Percentiles rank a stretch among this genome's conserved stretches.
Evolutionary conservation across 1,284 basidiomycete genomes (phyloP).

Genomic region (Heterobasidion parviporum): DNA sequence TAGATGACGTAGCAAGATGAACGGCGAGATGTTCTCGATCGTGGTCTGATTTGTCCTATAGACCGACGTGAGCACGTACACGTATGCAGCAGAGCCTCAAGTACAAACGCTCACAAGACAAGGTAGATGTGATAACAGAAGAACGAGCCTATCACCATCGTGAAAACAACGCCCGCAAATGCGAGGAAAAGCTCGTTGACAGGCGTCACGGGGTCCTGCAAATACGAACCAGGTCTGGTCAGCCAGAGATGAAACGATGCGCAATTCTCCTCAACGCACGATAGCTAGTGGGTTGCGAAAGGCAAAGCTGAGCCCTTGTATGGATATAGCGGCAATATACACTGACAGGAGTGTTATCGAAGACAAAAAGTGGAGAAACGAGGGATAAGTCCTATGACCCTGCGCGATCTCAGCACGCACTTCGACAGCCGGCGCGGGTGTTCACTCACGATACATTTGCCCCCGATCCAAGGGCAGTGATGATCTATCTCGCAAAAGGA

Average conservation of each 20-base stretch:
- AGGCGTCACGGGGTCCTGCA: conserved; percentile 56
- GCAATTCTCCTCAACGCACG: conserved; percentile 31
- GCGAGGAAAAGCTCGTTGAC: conserved; percentile 65
- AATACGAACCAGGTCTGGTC: not conserved
- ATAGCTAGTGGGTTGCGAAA: conserved; percentile 53
- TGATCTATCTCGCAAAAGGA: conserved; percentile 47
- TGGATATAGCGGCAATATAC: conserved; percentile 54
- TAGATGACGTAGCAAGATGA: conserved; percentile 62
- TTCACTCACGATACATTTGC: conserved; percentile 64
- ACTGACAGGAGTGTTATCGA: conserved; percentile 58
- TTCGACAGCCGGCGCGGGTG: conserved; percentile 3
- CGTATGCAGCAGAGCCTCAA: too few relatives aligned
- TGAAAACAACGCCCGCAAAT: conserved; percentile 54
- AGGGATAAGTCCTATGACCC: conserved; percentile 82
- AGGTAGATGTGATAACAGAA: conserved; percentile 76
- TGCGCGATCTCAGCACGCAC: conserved; percentile 18
- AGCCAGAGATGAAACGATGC: too few relatives aligned
- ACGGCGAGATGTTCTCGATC: conserved; percentile 72
- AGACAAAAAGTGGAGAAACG: conserved; percentile 77
- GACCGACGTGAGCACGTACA: not conserved
- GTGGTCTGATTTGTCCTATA: conserved; percentile 81
- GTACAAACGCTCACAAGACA: conserved; percentile 45
- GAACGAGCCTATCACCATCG: conserved; percentile 70
- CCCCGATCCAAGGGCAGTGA: conserved; percentile 83
- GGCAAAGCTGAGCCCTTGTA: conserved; percentile 55